These are phyloP conservation scores for Mortierella sp. DNA, from an alignment of 371 early-diverging fungal genomes.

Conservation along the genomic window DNA sequence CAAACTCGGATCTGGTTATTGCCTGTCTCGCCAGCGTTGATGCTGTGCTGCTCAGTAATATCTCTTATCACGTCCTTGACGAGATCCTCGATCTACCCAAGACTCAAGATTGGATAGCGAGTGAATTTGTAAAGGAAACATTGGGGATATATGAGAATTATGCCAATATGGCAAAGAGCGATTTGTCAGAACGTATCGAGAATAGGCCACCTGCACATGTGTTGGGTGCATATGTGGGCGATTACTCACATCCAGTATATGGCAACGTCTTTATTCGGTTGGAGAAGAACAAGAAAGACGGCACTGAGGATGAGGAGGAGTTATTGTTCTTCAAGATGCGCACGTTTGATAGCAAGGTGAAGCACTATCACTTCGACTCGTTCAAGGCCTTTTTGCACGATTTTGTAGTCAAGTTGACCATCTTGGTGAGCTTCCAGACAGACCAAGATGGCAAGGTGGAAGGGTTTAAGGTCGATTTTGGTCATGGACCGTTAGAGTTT, in stretches of 20 bases:
- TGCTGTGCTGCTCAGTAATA: background rate
- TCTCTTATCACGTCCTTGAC: conserved; percentile 23
- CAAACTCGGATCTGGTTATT: conserved; percentile 31
- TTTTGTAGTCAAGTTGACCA: background rate
- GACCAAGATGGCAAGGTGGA: conserved; percentile 15
- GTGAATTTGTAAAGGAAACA: background rate
- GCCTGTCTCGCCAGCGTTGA: conserved; percentile 14
- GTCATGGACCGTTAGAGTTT: background rate
- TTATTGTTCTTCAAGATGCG: conserved; percentile 3
- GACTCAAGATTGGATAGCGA: conserved; percentile 24
- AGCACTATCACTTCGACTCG: conserved; percentile 36
- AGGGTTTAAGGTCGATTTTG: background rate
- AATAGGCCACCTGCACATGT: conserved; percentile 13
- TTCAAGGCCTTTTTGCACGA: conserved; percentile 11
- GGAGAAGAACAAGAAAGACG: too few relatives aligned
- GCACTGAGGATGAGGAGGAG: too few relatives aligned
- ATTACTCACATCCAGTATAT: conserved; percentile 12
- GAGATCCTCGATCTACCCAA: conserved; percentile 23
- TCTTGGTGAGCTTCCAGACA: conserved; percentile 2
- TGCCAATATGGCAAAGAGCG: background rate
- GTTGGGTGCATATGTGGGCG: conserved; percentile 6
- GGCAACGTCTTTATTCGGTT: conserved; percentile 12
- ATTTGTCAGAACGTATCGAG: conserved; percentile 11
- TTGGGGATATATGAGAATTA: background rate
- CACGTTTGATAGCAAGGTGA: background rate